Evolutionary conservation across 1,284 basidiomycete species (phyloP), one percentile per base, ranked within the genome.

Genomic region (Tilletiaria anomala): DNA sequence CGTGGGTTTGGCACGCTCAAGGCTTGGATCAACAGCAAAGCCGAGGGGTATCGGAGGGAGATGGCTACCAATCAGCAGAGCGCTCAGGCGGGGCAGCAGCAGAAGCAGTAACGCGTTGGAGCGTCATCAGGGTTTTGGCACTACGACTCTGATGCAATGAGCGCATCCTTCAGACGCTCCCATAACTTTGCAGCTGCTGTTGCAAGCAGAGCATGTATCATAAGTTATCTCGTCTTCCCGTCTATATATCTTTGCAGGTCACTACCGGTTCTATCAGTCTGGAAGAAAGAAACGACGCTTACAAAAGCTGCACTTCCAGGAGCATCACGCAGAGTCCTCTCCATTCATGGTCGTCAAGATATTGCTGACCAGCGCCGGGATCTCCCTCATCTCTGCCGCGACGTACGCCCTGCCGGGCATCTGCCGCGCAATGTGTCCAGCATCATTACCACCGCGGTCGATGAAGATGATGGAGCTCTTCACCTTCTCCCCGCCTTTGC

Each of bases 391-490:
- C 33, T 59, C 56, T 6, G 47, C 32, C 2, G 56, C 56, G 24
- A 59, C 54, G 35, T 55, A 57, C 2, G 58, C 58, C 35, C 59
- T 56, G 17, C 58, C 60, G 0, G 57, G 58, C 2, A 64, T 37
- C 37, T 51, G 44, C 24, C 49, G 42, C 10, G 58, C 55, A 15
- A 54, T 31, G 22, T 49, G 34, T 17, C 50, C 26, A 1, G 55
- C 57, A 31, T 64, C 61, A 6, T 39, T 19, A 24, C 57, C 61
- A 29, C n/a, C n/a, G 35, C 53, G 54, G 36, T 61, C 61, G 44
- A 64, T 60, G 35, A 64, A 64, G 51, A 64, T 60, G 40, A 64
- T 47, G 8, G 53, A 50, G 0, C 53, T 48, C 43, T 63, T 64
- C 35, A 66, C 63, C 43, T 59, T 56, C 2, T 56, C 44, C 10